Base-by-base conservation (phyloP, 1,284 basidiomycete genomes). In the Sphagnurus paluster region DNA sequence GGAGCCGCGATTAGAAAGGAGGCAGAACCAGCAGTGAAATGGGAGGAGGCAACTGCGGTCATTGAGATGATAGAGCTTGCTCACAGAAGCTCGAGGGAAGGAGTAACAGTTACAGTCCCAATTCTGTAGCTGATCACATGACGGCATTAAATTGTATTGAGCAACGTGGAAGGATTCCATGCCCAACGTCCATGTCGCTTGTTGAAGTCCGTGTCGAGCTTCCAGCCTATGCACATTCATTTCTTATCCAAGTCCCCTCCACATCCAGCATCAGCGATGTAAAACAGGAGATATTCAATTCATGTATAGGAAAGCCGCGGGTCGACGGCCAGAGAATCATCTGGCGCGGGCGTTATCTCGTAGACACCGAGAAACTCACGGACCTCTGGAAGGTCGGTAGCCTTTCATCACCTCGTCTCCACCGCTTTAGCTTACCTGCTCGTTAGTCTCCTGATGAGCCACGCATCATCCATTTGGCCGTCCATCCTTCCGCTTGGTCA, bases 11-110 rank as follows among this genome's bases (percentile, higher is more conserved):
- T 90, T 48, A 68, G 79, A 26, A 68, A 76, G 17, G 74, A 73
- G 3, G 74, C 70, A 11, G 72, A 76, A 39, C 72, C 71, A 37
- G 72, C 72, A 10, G 79, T 91, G 41, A 86, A 82, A 61, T 90
- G 87, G 76, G 75, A 77, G 54, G 80, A 89, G 59, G 80, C 86
- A 2, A 78, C 77, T 14, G 66, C 74, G 13, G 82, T 86, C 5
- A 81, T 91, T 56, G 79, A 87, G 66, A 74, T 90, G 60, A 80
- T 90, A 56, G 84, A 90, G 65, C 68, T 87, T 7, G 85, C 84
- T 6, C 74, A 80, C 58, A 65, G 74, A 63, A 87, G 84, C 53
- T 76, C 82, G 16, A 73, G 66, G 53, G 80, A 85, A 59, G 82
- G 80, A 13, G 50, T 48, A 20, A 75, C 70, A 1, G 44, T 74